phyloP scores from a whole-genome alignment of 352 stramenopile genomes.

The Blastocystis sp. region DNA sequence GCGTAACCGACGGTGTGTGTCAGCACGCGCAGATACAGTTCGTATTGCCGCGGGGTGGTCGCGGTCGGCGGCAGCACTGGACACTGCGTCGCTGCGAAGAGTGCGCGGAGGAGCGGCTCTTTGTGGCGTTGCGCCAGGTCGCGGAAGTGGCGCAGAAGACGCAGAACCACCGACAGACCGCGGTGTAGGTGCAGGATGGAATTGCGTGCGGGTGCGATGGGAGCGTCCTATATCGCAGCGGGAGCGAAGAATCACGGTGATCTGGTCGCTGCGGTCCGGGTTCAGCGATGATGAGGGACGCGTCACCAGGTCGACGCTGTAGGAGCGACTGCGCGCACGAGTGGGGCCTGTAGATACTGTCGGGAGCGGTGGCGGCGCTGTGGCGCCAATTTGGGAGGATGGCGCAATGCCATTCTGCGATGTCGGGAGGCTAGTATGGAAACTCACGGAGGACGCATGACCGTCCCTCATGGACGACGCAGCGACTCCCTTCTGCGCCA shows the following conservation, averaged over 20 bases:
- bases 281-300: neutral
- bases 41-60: neutral
- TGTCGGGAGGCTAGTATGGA: too few relatives aligned
- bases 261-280: neutral
- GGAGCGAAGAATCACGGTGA: neutral
- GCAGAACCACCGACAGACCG: neutral
- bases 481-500: too few relatives aligned
- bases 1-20: neutral
- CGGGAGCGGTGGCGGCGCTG: neutral
- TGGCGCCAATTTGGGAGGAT: neutral
- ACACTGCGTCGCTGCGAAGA: neutral
- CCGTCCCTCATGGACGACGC: too few relatives aligned
- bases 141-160: neutral
- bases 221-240: neutral
- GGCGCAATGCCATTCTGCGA: too few relatives aligned
- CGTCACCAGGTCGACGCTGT: neutral
- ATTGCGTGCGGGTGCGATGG: neutral
- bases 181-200: constrained; percentile 30
- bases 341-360: neutral
- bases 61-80: neutral
- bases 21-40: constrained; percentile 1
- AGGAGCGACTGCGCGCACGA: neutral
- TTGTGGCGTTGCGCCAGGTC: neutral
- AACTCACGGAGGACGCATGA: too few relatives aligned
- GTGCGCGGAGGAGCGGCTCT: neutral